Conservation (phyloP, 2,329 filamentous ascomycete genomes). For the Pseudovirgaria hyperparasitica region DNA sequence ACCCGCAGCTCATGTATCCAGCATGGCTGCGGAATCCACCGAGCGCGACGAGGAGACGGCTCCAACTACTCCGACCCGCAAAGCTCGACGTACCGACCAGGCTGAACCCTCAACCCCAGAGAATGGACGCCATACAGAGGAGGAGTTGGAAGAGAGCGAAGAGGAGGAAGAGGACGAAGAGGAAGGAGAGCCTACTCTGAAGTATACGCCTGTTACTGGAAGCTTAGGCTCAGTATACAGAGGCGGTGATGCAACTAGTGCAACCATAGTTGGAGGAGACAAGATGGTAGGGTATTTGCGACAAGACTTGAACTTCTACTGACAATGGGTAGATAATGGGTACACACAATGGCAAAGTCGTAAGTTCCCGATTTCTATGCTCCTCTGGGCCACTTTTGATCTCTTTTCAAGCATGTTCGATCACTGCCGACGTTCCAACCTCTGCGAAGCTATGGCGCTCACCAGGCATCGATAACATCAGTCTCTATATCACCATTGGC, state of each 20-base stretch:
- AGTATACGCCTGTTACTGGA: conserved; percentile 79
- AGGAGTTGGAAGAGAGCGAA: conserved; percentile 21
- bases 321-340: conserved; percentile 60
- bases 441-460: conserved; percentile 79
- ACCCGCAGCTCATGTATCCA: conserved; percentile 24
- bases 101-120: conserved; percentile 13
- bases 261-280: conserved; percentile 82
- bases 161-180: conserved; percentile 70
- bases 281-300: conserved; percentile 81
- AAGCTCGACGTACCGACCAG: conserved; percentile 3
- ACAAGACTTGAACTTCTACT: too few species aligned
- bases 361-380: conserved; percentile 36
- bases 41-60: conserved; percentile 26
- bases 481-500: conserved; percentile 85
- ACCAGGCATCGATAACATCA: conserved; percentile 79
- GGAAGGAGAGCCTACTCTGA: conserved; percentile 87
- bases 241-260: conserved; percentile 88
- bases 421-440: conserved; percentile 71
- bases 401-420: conserved; percentile 56
- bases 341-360: conserved; percentile 93
- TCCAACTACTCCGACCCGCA: conserved; percentile 31
- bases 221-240: conserved; percentile 72
- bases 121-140: conserved; percentile 8
- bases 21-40: conserved; percentile 26
- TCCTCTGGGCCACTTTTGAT: neutral